Base-by-base conservation (phyloP, 495 filamentous ascomycete genomes). In the Aspergillus haitiensis region DNA sequence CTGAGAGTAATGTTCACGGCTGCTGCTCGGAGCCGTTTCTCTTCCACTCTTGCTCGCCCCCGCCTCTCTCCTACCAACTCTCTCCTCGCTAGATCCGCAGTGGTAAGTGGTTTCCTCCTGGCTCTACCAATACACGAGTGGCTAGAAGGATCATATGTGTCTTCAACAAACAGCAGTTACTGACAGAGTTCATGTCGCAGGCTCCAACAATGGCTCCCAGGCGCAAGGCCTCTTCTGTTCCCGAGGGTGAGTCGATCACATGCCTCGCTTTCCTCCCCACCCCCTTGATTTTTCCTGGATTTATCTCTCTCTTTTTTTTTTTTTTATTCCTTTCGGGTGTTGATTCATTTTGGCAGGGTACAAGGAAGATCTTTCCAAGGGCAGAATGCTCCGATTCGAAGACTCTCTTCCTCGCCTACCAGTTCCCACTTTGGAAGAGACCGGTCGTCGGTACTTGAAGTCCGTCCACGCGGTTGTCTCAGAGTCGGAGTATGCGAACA, bases 391-490 rank as follows among this genome's bases (percentile, higher is more conserved):
- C 62, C 88, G 95, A 46, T 99, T 94, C 75, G 92, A 99, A 76
- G 91, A 98, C 39, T 97, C 93, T 27, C 86, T 99, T 21, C 95
- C 95, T 35, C 85, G 81, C 47, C 82, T 99, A 18, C 95, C 94
- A 10, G 92, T 98, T 9, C 95, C 95, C 31, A 88, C 89, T 10
- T 87, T 99, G 57, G 88, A 98, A 75, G 95, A 99, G 80, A 98
- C 95, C 7, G 82, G 89, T 55, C 82, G 84, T 55, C 89, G 92
- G 52, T 99, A 99, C 75, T 80, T 98, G 60, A 97, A 96, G 78
- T 91, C 92, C 58, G 86, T 99, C 13, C 86, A 92, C 66, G 89
- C 93, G 27, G 74, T 97, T 7, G 82, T 96, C 58, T 88, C 84
- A 57, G 74, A 84, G 55, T 65, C 76, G 58, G 92, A 97, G 77